Evolutionary conservation across 805 yeast genomes (phyloP), one percentile per base, ranked within the genome.

Genomic region (Metschnikowia lochheadii): DNA sequence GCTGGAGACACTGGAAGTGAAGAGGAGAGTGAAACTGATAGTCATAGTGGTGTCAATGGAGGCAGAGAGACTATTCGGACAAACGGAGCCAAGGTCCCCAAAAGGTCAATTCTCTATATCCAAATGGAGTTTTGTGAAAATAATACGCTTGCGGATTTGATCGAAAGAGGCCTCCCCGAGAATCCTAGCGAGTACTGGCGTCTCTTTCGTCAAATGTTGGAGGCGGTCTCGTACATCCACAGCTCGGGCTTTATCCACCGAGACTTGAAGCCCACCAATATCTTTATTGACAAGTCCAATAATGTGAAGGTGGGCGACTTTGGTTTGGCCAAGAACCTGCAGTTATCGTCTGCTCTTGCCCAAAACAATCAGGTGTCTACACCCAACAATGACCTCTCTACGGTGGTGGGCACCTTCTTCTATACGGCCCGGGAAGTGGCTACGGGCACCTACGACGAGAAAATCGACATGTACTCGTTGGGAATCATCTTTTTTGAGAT

Each of bases 41-140:
- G 15, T 11, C 4, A 26, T 26, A 26, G 29, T 26, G 29, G 29
- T 26, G 11, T 26, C 29, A 26, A 26, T 26, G 29, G 29, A 26
- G 29, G 29, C 8, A 26, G 29, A 26, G 29, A 26, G 11, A 26
- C 29, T 26, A 26, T 26, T 10, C 11, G 15, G 7, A 11, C 21
- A 8, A 20, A 23, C 20, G 3, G 13, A n/a, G 47, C 20, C 50
- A 21, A 37, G n/a, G 18, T 4, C 26, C 15, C 44, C 20, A 50
- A 26, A 10, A 13, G 37, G 55, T 86, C 91, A 48, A 89, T 96
- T 0, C 68, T 94, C 31, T 94, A 88, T 64, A 94, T 94, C 57
- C 99, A 94, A 63, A 94, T 94, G 99, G 99, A 94, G 66, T 94
- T 94, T 61, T 94, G 99, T 69, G 99, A 94, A 62, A 94, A 92